These are phyloP conservation scores for Warburgia ugandensis DNA, from an alignment of 164 flowering plant species.

Conservation along the genomic window DNA sequence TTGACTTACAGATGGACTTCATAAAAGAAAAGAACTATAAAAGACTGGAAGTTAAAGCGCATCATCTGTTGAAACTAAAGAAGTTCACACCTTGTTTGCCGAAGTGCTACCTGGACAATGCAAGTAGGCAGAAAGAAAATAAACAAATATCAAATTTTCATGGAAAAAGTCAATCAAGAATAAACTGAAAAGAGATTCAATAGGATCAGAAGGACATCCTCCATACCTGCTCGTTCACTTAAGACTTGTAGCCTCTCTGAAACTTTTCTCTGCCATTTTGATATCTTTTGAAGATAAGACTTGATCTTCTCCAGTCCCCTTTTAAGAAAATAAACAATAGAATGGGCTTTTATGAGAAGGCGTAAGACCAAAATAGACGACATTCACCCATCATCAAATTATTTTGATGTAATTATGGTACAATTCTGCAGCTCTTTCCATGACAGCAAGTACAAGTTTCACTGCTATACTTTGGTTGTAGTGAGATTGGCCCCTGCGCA, in stretches of 20 bases:
- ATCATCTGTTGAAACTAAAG: slow-evolving; percentile 12
- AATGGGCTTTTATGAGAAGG: not conserved
- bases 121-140: not conserved
- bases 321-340: not conserved
- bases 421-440: too few species aligned
- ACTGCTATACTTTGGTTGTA: too few species aligned
- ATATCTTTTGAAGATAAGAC: slow-evolving; percentile 72
- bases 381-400: not conserved
- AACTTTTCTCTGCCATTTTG: slow-evolving; percentile 81
- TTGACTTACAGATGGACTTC: too few species aligned
- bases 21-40: not conserved
- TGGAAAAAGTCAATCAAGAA: slow-evolving; percentile 6
- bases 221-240: slow-evolving; percentile 48
- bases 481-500: too few species aligned
- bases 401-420: too few species aligned
- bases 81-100: slow-evolving; percentile 49
- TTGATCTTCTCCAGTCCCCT: slow-evolving; percentile 90
- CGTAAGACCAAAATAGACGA: not conserved
- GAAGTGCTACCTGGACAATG: slow-evolving; percentile 40
- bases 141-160: slow-evolving; percentile 12
- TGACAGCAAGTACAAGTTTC: too few species aligned
- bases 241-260: slow-evolving; percentile 69
- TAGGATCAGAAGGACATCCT: not conserved
- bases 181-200: not conserved
- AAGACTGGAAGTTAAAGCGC: not conserved